Evolutionary conservation across 2,329 filamentous ascomycete genomes (phyloP).

Genomic region (Aspergillus clavatus): DNA sequence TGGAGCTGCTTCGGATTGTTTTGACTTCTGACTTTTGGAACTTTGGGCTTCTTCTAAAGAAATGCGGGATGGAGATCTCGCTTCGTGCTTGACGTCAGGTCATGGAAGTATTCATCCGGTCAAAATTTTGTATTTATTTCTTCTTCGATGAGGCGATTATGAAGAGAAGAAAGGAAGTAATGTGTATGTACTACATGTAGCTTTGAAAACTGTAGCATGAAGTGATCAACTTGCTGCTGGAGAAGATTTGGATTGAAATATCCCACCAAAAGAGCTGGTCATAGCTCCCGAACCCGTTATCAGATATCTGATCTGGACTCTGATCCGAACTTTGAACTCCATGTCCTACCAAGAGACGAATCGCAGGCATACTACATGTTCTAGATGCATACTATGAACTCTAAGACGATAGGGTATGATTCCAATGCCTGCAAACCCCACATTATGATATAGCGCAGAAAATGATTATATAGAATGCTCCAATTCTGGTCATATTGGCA

Average conservation of each 20-base stretch:
- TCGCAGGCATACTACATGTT: too few species aligned
- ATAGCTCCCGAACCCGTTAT: background rate
- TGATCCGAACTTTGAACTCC: too few species aligned
- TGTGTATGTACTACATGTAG: too few species aligned
- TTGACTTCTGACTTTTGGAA: background rate
- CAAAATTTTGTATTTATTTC: too few species aligned
- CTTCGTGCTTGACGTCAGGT: background rate
- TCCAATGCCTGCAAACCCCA: too few species aligned
- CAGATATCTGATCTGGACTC: background rate
- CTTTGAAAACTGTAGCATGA: background rate
- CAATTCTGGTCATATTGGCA: slow-evolving; percentile 17
- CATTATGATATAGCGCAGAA: background rate
- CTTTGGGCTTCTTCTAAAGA: background rate
- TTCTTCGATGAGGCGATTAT: background rate
- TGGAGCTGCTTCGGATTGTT: background rate
- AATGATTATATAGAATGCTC: slow-evolving; percentile 13
- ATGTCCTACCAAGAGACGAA: too few species aligned
- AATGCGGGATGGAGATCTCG: background rate
- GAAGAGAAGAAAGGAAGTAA: too few species aligned
- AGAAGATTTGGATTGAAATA: background rate
- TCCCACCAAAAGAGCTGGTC: background rate
- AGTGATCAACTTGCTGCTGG: background rate
- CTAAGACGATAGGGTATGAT: too few species aligned
- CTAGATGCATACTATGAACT: too few species aligned
- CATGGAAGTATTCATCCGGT: background rate